phyloP scores from a whole-genome alignment of 768 basidiomycete genomes.

The Suillus subalutaceus region DNA sequence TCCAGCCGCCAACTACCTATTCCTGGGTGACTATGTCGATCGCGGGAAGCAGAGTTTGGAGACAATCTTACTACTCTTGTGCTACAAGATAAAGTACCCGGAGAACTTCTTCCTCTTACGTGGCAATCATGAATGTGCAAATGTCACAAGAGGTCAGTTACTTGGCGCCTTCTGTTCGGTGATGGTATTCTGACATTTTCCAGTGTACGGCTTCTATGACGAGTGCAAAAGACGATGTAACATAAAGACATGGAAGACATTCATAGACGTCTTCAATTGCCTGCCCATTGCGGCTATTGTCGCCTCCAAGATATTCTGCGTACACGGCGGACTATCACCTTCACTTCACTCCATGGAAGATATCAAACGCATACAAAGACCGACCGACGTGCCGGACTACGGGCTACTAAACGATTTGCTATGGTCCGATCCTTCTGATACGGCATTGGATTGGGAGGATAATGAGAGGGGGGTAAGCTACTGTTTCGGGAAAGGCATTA shows the following conservation, averaged over 20 bases:
- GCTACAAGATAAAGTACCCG: constrained; percentile 99
- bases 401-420: constrained; percentile 95
- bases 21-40: constrained; percentile 99
- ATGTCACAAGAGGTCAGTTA: constrained; percentile 91
- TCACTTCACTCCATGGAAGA: constrained; percentile 97
- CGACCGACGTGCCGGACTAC: constrained; percentile 98
- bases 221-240: constrained; percentile 99
- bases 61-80: constrained; percentile 93
- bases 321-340: constrained; percentile 94
- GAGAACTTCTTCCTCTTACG: constrained; percentile 98
- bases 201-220: constrained; percentile 99
- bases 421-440: constrained; percentile 98
- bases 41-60: constrained; percentile 98
- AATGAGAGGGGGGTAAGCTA: constrained; percentile 99
- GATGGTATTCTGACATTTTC: constrained; percentile 19
- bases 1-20: constrained; percentile 95
- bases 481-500: constrained; percentile 97
- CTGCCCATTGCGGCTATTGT: constrained; percentile 98
- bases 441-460: constrained; percentile 98
- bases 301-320: constrained; percentile 99
- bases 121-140: constrained; percentile 99
- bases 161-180: constrained; percentile 15
- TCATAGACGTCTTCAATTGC: constrained; percentile 99
- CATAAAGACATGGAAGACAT: constrained; percentile 99
- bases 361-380: constrained; percentile 95